Conservation (phyloP, 164 flowering plant genomes). For the Paratinospora sagittata region DNA sequence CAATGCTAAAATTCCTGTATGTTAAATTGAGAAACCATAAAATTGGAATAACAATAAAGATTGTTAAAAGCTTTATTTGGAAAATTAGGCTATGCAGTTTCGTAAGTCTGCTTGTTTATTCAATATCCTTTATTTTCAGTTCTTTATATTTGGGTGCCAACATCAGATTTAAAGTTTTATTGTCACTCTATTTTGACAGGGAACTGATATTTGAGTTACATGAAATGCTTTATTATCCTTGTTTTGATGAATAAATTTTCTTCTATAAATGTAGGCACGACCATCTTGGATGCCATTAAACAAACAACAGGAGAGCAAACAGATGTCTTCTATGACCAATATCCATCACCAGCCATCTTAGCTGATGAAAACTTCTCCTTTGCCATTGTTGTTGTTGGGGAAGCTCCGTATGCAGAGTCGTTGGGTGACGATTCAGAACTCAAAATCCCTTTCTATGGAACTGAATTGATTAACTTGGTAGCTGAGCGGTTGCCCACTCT, state of each 20-base stretch:
- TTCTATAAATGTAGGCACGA: constrained; percentile 40
- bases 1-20: too few species aligned
- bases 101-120: too few species aligned
- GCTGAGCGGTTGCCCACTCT: constrained; percentile 60
- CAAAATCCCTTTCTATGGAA: constrained; percentile 49
- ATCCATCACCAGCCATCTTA: constrained; percentile 51
- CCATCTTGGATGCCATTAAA: constrained; percentile 65
- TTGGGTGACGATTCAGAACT: constrained; percentile 60
- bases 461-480: constrained; percentile 37
- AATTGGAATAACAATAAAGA: too few species aligned
- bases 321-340: constrained; percentile 46
- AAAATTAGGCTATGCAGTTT: too few species aligned
- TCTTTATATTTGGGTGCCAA: too few species aligned
- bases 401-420: constrained; percentile 65
- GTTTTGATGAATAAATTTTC: not conserved
- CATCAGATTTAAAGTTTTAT: too few species aligned
- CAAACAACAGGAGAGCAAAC: constrained; percentile 46
- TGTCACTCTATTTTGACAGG: too few species aligned
- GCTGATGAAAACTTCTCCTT: constrained; percentile 39
- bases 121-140: too few species aligned
- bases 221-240: not conserved
- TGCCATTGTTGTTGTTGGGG: constrained; percentile 82
- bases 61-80: too few species aligned
- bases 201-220: too few species aligned
- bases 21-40: too few species aligned